Evolutionary conservation across 345 rosid genomes (phyloP).

Genomic region (Lepidium sativum): DNA sequence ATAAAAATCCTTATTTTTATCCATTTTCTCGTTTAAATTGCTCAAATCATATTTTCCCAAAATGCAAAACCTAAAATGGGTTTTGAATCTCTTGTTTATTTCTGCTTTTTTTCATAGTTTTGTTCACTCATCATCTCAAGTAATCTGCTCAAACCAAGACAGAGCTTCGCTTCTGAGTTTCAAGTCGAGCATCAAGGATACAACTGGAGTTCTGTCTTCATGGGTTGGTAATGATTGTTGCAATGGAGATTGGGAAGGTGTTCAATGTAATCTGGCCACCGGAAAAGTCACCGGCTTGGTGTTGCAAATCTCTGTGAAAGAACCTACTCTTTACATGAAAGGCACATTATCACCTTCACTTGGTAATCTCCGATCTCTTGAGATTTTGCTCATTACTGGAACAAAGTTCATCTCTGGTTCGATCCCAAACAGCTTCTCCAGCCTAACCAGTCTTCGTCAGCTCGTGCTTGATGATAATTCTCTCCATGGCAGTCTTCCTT

Average conservation of each 20-base stretch:
- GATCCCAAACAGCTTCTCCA: slow-evolving; percentile 55
- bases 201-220: slow-evolving; percentile 52
- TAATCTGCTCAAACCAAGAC: slow-evolving; percentile 56
- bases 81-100: slow-evolving; percentile 37
- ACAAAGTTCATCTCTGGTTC: slow-evolving; percentile 67
- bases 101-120: slow-evolving; percentile 28
- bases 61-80: slow-evolving; percentile 63
- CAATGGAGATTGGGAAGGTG: slow-evolving; percentile 88
- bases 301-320: slow-evolving; percentile 42
- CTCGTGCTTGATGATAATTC: slow-evolving; percentile 69
- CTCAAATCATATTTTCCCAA: slow-evolving; percentile 48
- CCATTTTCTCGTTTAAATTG: slow-evolving; percentile 23
- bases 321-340: slow-evolving; percentile 51
- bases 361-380: slow-evolving; percentile 49
- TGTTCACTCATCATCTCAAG: slow-evolving; percentile 22
- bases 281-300: slow-evolving; percentile 60
- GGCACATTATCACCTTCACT: slow-evolving; percentile 72
- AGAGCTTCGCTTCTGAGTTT: slow-evolving; percentile 65
- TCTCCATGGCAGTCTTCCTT: slow-evolving; percentile 62
- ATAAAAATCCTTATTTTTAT: slow-evolving; percentile 4
- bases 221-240: slow-evolving; percentile 81
- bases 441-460: slow-evolving; percentile 39
- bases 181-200: slow-evolving; percentile 70
- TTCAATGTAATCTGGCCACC: slow-evolving; percentile 54
- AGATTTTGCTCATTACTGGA: slow-evolving; percentile 51